Conservation (phyloP, 2,329 filamentous ascomycete species). For the Ophiocordyceps australis region DNA sequence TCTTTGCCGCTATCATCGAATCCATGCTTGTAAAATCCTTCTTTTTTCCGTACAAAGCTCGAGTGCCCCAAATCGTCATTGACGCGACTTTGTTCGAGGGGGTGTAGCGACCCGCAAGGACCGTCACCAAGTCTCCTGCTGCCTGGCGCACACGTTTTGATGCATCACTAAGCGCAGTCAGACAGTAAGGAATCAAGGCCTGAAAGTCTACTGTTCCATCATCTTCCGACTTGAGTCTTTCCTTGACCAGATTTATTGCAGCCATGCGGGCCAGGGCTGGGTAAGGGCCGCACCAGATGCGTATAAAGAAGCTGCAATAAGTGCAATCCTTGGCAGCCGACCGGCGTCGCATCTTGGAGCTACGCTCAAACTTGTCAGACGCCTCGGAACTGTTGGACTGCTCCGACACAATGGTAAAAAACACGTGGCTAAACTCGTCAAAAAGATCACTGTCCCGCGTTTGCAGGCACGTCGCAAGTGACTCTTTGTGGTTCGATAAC, state of each 20-base stretch:
- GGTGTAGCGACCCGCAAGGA: conserved; percentile 31
- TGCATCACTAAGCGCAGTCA: conserved; percentile 57
- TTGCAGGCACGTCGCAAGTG: conserved; percentile 32
- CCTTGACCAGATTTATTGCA: conserved; percentile 48
- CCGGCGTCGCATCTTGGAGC: conserved; percentile 33
- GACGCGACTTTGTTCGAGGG: conserved; percentile 22
- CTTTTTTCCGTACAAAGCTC: conserved; percentile 42
- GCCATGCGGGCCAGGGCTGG: conserved; percentile 49
- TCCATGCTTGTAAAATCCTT: conserved; percentile 33
- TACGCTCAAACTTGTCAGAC: conserved; percentile 32
- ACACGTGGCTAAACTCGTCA: conserved; percentile 37
- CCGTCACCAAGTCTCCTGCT: conserved; percentile 47
- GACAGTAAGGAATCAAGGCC: conserved; percentile 61
- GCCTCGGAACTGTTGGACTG: conserved; percentile 17
- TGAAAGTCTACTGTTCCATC: conserved; percentile 48
- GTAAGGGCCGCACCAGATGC: conserved; percentile 55
- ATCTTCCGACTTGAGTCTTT: conserved; percentile 31
- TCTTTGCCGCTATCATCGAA: conserved; percentile 34
- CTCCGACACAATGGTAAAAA: conserved; percentile 32
- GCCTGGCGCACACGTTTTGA: conserved; percentile 61
- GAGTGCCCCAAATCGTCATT: conserved; percentile 37
- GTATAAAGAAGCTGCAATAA: conserved; percentile 58
- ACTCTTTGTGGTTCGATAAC: conserved; percentile 15
- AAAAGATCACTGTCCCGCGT: conserved; percentile 33
- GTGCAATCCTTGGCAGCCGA: conserved; percentile 41